Evolutionary conservation across 2,329 filamentous ascomycete genomes (phyloP), one percentile per base, ranked within the genome.

Genomic region (Pseudogymnoascus sp.): DNA sequence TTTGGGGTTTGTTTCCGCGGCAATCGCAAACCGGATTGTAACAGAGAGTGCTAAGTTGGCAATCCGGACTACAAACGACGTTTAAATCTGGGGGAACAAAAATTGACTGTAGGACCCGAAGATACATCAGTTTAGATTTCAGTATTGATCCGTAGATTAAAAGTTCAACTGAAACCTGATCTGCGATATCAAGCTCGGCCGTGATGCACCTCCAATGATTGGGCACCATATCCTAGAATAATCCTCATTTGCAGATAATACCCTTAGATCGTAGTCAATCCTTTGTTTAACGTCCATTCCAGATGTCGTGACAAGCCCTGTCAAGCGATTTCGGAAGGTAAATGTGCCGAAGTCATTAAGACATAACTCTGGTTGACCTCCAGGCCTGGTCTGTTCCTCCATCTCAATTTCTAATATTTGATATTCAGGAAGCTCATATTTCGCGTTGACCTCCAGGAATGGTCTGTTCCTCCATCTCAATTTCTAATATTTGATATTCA

Each of bases 1-100:
- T 76, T 80, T 96, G 26, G 92, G 92, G 52, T 92, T 96, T 73
- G 83, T 96, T 55, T 91, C 92, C 31, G 90, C 91, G 2, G 85
- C 85, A 29, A 52, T 52, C 7, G 45, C 26, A 52, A 52, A 52
- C 14, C 45, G 26, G 2, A 14, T 14, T 19, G 45, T 16, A 52
- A 16, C 8, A 52, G 14, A 16, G 7, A n/a, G 45, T 52, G 14
- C 16, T 14, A 11, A 29, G 45, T 52, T 31, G n/a, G 26, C 45
- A 29, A 31, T 7, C 45, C 26, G 8, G 14, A 52, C 45, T 31
- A 11, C 26, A 52, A 31, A 12, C n/a, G n/a, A 26, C 45, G 26
- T 52, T 31, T 52, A 14, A 52, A 31, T 11, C 26, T 31, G 23
- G 31, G 49, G 19, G 31, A n/a, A 3, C 26, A 52, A 19, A 29